Evolutionary conservation across 495 filamentous ascomycete genomes (phyloP), one percentile per base, ranked within the genome.

Genomic region (Ascodesmis nigricans): DNA sequence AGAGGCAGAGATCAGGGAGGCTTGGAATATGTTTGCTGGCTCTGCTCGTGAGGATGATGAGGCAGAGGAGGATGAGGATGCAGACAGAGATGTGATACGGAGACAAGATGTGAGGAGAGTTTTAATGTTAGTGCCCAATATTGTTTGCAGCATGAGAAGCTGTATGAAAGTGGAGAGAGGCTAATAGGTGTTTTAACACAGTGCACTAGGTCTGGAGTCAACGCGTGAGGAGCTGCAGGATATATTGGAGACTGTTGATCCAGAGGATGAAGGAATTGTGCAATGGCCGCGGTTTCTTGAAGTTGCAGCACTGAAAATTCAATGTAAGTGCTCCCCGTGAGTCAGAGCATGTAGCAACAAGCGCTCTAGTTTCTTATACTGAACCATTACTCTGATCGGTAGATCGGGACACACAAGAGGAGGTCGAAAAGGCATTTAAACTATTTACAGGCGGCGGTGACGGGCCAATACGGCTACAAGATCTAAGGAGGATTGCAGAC

Each of bases 1-100:
- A 58, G 87, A 97, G 52, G 61, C 65, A 43, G 80, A 92, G 53
- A 91, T 97, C 46, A 69, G 69, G 45, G 81, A 91, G 54, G 82
- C 81, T 10, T 97, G 87, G 56, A 56, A 64, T 20, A 63, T 93
- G 11, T 97, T 93, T 55, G 57, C 76, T 1, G n/a, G n/a, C n/a
- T n/a, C n/a, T n/a, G n/a, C n/a, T n/a, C n/a, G n/a, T n/a, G n/a
- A n/a, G n/a, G n/a, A n/a, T n/a, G 64, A 74, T 34, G 66, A 71
- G 21, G 69, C 69, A 47, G 61, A 68, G 2, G 63, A 66, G 40
- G 70, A 78, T 42, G 71, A 73, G 11, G 33, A 8, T 20, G 67
- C 77, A 30, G 75, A 72, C 42, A 37, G 45, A 21, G 26, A 26
- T 21, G 71, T 81, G 10, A 72, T 92, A 30, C 63, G 67, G 5